These are phyloP conservation scores for Phytophthora agathidicida DNA, from an alignment of 352 stramenopile genomes.

Conservation along the genomic window DNA sequence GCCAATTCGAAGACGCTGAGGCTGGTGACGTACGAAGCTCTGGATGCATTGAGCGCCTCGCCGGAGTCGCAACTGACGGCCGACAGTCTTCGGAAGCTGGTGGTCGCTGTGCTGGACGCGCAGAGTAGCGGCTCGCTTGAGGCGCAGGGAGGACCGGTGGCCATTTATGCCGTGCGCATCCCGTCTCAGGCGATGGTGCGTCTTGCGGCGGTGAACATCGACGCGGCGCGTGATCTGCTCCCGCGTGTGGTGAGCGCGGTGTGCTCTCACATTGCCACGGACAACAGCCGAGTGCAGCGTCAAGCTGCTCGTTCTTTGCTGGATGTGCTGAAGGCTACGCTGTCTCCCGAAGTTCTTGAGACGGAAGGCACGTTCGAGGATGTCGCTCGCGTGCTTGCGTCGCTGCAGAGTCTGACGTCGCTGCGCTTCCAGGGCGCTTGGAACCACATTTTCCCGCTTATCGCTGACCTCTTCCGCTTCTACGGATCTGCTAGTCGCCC, in stretches of 20 bases:
- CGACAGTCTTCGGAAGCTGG: constrained; percentile 69
- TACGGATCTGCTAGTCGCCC: constrained; percentile 64
- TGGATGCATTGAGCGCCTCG: constrained; percentile 65
- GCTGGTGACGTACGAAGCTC: constrained; percentile 78
- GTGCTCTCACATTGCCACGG: constrained; percentile 77
- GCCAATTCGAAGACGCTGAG: constrained; percentile 78
- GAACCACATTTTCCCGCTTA: constrained; percentile 77
- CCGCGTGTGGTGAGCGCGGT: constrained; percentile 77
- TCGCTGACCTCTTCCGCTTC: constrained; percentile 76
- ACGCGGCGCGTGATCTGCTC: constrained; percentile 65
- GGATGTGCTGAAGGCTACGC: constrained; percentile 63
- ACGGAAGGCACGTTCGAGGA: constrained; percentile 66
- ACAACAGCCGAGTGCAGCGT: constrained; percentile 62
- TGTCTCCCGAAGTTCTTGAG: constrained; percentile 58
- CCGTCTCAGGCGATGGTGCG: constrained; percentile 68
- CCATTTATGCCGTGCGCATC: constrained; percentile 72
- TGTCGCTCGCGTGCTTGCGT: constrained; percentile 71
- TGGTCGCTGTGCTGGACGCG: constrained; percentile 64
- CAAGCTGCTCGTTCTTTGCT: constrained; percentile 69
- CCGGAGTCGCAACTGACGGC: constrained; percentile 64
- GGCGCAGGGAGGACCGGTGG: constrained; percentile 45
- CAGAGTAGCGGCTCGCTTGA: constrained; percentile 70
- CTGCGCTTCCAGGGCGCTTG: constrained; percentile 85
- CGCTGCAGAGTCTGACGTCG: constrained; percentile 81
- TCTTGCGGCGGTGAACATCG: constrained; percentile 61